Base-by-base conservation (phyloP, 2,329 filamentous ascomycete genomes). In the Pseudogymnoascus sp. region DNA sequence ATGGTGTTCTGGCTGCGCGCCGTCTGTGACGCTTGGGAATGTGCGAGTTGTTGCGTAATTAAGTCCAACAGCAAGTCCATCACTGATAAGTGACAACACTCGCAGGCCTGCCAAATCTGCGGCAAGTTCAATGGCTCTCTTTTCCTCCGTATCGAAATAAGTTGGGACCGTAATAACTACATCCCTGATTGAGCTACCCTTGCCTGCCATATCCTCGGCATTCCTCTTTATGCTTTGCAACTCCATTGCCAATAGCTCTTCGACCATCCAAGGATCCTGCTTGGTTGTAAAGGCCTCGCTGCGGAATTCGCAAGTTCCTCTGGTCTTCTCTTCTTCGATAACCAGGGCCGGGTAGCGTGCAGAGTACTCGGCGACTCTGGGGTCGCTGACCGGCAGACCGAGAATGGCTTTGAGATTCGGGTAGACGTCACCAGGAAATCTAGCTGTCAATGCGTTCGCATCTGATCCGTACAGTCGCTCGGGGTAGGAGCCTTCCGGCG, bases 161-260 rank as follows among this genome's bases (percentile, higher is more conserved):
- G 90, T 82, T 10, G 95, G 95, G 53, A 96, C 83, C 0, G 95
- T 96, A 68, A 99, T 86, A 65, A 99, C 93, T 41, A 88, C 86
- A 66, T 96, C 92, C 63, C 87, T 87, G 59, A 98, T 85, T 63
- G 80, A 80, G 61, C 84, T 86, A 19, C 86, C 89, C 65, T 89
- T 85, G 31, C 91, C 92, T 64, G 93, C 92, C 71, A 96, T 77
- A 53, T 80, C 78, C 78, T 97, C 91, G 12, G 95, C 95, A 71
- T 97, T 98, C 74, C 86, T 86, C 75, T 89, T 89, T 70, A 98
- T 86, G 75, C 91, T 95, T 80, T 96, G 90, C 68, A 99, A 82
- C 78, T 98, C 87, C 95, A 99, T 99, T 59, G 93, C 93, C 73
- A 99, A 77, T 68, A 99, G 81, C 78, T 99, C 95, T 78, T 99